phyloP scores from a whole-genome alignment of 345 rosid genomes.

The Eucalyptus cladocalyx region DNA sequence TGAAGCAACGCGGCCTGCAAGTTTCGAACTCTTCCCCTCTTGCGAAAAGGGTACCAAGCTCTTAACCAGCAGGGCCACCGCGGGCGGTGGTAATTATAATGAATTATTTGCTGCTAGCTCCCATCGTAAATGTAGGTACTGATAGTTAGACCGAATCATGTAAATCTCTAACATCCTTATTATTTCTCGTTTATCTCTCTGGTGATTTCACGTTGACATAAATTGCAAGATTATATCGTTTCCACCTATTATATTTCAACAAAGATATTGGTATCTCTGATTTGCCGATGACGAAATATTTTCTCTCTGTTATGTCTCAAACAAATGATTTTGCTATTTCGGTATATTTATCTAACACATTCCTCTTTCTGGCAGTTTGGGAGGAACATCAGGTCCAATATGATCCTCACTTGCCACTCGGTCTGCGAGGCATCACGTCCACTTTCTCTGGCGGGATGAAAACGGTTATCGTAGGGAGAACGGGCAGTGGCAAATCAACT shows the following conservation, averaged over 20 bases:
- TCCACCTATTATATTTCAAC: too few species aligned
- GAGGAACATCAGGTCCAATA: constrained; percentile 43
- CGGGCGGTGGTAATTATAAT: too few species aligned
- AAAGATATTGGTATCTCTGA: constrained; percentile 21
- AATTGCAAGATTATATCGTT: too few species aligned
- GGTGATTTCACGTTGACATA: too few species aligned
- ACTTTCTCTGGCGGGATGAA: constrained; percentile 61
- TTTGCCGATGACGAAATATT: constrained; percentile 26
- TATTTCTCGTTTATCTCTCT: too few species aligned
- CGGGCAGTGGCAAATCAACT: constrained; percentile 90
- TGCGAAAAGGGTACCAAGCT: too few species aligned
- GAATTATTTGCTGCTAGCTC: too few species aligned
- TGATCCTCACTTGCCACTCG: constrained; percentile 77
- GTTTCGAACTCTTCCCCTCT: too few species aligned
- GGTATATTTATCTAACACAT: neutral
- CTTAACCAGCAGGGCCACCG: too few species aligned
- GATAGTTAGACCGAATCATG: accelerated
- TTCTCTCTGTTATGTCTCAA: neutral
- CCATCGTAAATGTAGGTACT: too few species aligned
- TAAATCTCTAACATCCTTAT: too few species aligned
- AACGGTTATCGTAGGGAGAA: constrained; percentile 86
- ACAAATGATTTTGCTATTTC: neutral
- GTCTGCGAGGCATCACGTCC: constrained; percentile 65
- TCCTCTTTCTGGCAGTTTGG: neutral
- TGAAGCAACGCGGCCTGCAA: too few species aligned